phyloP scores from a whole-genome alignment of 2,329 filamentous ascomycete species.

The Colletotrichum sp. region DNA sequence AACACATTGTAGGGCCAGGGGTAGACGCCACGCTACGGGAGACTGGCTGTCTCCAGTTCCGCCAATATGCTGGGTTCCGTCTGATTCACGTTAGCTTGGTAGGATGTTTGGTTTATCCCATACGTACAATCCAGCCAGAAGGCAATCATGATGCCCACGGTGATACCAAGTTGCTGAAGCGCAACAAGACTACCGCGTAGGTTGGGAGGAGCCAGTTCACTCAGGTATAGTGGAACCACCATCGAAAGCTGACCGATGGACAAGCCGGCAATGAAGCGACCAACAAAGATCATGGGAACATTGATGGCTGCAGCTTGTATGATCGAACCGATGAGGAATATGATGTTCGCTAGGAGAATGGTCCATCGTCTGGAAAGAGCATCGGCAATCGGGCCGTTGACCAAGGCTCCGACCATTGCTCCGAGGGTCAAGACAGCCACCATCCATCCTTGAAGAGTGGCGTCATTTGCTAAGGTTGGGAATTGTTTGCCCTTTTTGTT shows the following conservation, averaged over 20 bases:
- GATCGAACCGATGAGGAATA: constrained; percentile 46
- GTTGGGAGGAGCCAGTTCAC: constrained; percentile 53
- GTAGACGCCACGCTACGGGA: constrained; percentile 49
- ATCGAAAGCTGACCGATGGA: constrained; percentile 1
- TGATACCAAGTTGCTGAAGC: constrained; percentile 47
- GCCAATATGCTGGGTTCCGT: constrained; percentile 44
- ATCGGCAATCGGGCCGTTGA: constrained; percentile 44
- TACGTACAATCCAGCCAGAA: constrained; percentile 43
- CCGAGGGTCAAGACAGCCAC: constrained; percentile 57
- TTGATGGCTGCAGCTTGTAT: constrained; percentile 48
- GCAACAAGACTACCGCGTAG: constrained; percentile 53
- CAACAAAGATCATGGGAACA: constrained; percentile 42
- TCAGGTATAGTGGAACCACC: constrained; percentile 46
- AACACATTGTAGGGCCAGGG: constrained; percentile 47
- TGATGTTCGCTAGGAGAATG: constrained; percentile 37
- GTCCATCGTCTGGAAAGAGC: constrained; percentile 37
- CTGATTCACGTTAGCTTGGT: neutral
- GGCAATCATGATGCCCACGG: constrained; percentile 45
- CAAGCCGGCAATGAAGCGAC: constrained; percentile 1
- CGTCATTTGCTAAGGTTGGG: neutral
- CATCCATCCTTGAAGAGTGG: constrained; percentile 21
- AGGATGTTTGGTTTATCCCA: fast-evolving
- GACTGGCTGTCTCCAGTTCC: constrained; percentile 50
- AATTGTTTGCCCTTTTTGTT: neutral
- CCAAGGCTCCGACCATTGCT: constrained; percentile 56